These are phyloP conservation scores for Globisporangium paroecandrum DNA, from an alignment of 352 stramenopile species.

Conservation along the genomic window DNA sequence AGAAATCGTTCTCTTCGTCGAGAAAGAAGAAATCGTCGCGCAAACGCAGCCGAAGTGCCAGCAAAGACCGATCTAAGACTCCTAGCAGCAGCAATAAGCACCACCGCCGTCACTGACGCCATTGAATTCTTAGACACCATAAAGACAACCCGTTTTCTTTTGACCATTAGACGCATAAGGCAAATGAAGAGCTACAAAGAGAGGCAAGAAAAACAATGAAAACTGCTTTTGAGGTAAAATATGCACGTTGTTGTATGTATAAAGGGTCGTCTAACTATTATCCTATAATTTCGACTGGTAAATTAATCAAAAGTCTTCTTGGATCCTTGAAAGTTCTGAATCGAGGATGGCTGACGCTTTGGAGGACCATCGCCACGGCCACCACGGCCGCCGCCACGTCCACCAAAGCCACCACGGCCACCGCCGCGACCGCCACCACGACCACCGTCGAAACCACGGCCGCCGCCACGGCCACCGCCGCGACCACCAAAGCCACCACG, in stretches of 20 bases:
- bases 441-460: conserved; percentile 39
- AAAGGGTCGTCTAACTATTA: conserved; percentile 20
- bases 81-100: conserved; percentile 10
- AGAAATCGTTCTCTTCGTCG: conserved; percentile 24
- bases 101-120: conserved; percentile 3
- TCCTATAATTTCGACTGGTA: conserved; percentile 16
- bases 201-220: not conserved
- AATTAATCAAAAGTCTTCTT: conserved; percentile 97
- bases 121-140: not conserved
- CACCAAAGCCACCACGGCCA: conserved; percentile 26
- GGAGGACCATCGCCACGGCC: conserved; percentile 63
- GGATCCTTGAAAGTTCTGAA: conserved; percentile 93
- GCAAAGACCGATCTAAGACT: conserved; percentile 1
- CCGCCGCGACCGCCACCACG: conserved; percentile 27
- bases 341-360: conserved; percentile 86
- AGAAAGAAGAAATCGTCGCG: conserved; percentile 14
- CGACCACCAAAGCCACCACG: conserved; percentile 59
- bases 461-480: conserved; percentile 39
- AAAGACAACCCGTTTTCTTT: not conserved
- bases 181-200: not conserved
- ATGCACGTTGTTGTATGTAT: conserved; percentile 5
- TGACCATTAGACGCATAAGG: not conserved
- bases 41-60: conserved; percentile 24
- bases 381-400: conserved; percentile 40
- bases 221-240: not conserved